phyloP scores from a whole-genome alignment of 2,329 filamentous ascomycete genomes.

The Trichoderma polysporum region DNA sequence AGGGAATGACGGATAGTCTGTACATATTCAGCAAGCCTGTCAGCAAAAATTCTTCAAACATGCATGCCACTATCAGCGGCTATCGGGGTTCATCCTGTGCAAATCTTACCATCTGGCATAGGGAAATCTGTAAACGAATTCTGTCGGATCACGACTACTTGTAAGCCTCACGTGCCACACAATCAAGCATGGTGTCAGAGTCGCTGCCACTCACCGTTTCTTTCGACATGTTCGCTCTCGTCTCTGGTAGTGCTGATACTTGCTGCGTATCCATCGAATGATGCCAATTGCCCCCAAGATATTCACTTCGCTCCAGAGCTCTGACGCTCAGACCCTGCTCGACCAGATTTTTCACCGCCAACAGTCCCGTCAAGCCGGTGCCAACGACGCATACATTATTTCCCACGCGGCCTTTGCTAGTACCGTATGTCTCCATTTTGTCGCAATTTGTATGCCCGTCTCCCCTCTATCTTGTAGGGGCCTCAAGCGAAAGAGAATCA shows the following conservation, averaged over 20 bases:
- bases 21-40: neutral
- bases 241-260: constrained; percentile 37
- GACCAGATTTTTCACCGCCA: constrained; percentile 42
- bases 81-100: neutral
- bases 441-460: neutral
- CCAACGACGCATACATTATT: constrained; percentile 32
- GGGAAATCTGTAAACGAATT: constrained; percentile 37
- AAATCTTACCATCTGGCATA: constrained; percentile 31
- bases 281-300: constrained; percentile 45
- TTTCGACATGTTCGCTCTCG: constrained; percentile 34
- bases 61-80: neutral
- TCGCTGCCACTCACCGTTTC: constrained; percentile 28
- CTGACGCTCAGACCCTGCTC: constrained; percentile 45
- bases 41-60: neutral
- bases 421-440: constrained; percentile 8
- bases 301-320: constrained; percentile 42
- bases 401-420: constrained; percentile 19
- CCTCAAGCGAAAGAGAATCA: neutral
- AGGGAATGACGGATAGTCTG: constrained; percentile 30
- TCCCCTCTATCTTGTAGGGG: neutral
- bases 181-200: neutral
- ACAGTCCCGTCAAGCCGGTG: constrained; percentile 38
- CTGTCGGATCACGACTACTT: constrained; percentile 16
- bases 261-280: constrained; percentile 36
- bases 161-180: constrained; percentile 10